Conservation (phyloP, 805 yeast species). For the Danielozyma ontarioensis region DNA sequence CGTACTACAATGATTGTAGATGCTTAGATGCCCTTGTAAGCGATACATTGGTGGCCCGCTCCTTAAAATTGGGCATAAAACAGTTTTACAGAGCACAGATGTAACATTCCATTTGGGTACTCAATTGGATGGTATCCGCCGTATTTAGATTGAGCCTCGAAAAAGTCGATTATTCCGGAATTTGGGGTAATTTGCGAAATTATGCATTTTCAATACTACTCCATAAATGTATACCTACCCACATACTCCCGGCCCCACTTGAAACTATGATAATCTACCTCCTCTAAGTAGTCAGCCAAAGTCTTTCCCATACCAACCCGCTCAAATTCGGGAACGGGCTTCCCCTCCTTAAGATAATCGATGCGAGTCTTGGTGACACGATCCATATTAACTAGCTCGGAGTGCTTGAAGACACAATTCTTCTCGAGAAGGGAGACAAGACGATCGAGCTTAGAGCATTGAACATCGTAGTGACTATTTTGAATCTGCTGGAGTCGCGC, state of each 20-base stretch:
- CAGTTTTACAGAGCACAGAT: too few relatives aligned
- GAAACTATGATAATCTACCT: constrained; percentile 15
- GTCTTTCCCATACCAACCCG: constrained; percentile 23
- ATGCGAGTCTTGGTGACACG: constrained; percentile 2
- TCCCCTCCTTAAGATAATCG: constrained; percentile 4
- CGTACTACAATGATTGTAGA: too few relatives aligned
- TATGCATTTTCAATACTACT: too few relatives aligned
- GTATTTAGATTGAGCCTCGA: too few relatives aligned
- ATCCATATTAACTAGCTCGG: constrained; percentile 22
- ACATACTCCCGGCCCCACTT: constrained; percentile 24
- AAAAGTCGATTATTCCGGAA: too few relatives aligned
- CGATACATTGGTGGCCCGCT: too few relatives aligned
- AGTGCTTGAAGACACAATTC: constrained; percentile 26
- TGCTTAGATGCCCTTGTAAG: too few relatives aligned
- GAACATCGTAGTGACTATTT: constrained; percentile 11
- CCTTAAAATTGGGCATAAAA: too few relatives aligned
- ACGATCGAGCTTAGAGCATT: constrained; percentile 6
- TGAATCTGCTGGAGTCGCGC: constrained; percentile 8
- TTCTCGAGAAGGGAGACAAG: constrained; percentile 10
- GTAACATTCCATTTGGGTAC: too few relatives aligned
- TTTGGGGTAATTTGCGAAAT: too few relatives aligned
- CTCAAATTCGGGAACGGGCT: constrained; percentile 19
- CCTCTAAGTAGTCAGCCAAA: constrained; percentile 28
- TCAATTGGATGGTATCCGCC: too few relatives aligned
- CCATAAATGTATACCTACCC: too few relatives aligned